Conservation (phyloP, 176 grass and related monocot genomes). For the bread wheat (Triticum aestivum) region DNA sequence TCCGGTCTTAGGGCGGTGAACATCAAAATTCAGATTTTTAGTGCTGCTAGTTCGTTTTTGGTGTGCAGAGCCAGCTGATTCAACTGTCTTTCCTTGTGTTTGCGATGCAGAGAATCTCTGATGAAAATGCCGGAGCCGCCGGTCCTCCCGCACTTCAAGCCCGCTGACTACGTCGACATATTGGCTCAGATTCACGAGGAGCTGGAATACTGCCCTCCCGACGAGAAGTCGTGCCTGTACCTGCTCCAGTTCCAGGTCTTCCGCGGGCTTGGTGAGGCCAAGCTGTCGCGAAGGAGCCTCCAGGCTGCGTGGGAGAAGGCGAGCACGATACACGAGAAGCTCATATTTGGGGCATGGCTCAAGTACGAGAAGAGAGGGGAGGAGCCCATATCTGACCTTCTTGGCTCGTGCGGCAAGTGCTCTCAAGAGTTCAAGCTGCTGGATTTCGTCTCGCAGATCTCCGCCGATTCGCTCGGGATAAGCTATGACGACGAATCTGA, state of each 20-base stretch:
- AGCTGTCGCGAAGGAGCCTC: conserved; percentile 76
- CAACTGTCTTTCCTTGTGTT: neutral
- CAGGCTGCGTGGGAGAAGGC: conserved; percentile 89
- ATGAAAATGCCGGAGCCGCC: conserved; percentile 80
- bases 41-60: neutral
- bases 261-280: conserved; percentile 75
- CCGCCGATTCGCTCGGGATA: conserved; percentile 34
- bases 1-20: neutral
- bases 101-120: conserved; percentile 72
- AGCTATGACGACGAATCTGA: conserved; percentile 22
- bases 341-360: conserved; percentile 86
- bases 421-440: conserved; percentile 89
- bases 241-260: conserved; percentile 94
- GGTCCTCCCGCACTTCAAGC: conserved; percentile 74
- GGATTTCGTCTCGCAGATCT: conserved; percentile 73
- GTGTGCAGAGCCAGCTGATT: neutral
- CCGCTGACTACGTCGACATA: conserved; percentile 74
- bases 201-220: conserved; percentile 66
- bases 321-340: conserved; percentile 83
- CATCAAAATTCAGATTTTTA: neutral
- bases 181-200: conserved; percentile 93
- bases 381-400: conserved; percentile 80
- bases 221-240: conserved; percentile 68
- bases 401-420: conserved; percentile 82
- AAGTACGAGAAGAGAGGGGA: conserved; percentile 94